Evolutionary conservation across 768 basidiomycete genomes (phyloP).

Genomic region (Lyophyllum semitale): DNA sequence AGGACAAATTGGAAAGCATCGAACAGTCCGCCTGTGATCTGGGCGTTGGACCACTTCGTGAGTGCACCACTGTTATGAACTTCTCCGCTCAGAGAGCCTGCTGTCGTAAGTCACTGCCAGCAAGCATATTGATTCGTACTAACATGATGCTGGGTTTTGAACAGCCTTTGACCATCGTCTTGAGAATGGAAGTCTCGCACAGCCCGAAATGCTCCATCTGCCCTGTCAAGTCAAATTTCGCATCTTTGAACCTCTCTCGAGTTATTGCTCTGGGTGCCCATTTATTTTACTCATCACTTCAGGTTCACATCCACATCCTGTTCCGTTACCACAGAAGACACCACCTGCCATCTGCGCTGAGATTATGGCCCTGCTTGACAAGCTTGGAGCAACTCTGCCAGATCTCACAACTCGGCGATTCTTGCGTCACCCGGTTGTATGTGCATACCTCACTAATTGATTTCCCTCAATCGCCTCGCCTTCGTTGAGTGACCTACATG

Average conservation of each 20-base stretch:
- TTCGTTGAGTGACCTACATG: not conserved
- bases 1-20: not conserved
- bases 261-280: conserved; percentile 3
- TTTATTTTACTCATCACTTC: conserved; percentile 11
- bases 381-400: not conserved
- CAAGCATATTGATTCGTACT: not conserved
- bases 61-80: not conserved
- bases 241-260: not conserved
- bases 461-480: not conserved
- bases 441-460: not conserved
- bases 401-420: not conserved
- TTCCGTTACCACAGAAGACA: conserved; percentile 20
- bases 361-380: not conserved
- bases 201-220: not conserved
- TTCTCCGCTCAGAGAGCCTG: not conserved
- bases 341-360: conserved; percentile 10
- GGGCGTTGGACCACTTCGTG: not conserved
- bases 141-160: not conserved
- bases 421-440: not conserved
- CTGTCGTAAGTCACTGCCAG: not conserved
- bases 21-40: not conserved
- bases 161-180: not conserved
- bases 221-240: not conserved
- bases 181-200: not conserved
- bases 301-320: conserved; percentile 22